Percentiles rank a stretch among this genome's conserved stretches.
phyloP scores from a whole-genome alignment of 164 flowering plant species.

The Sextonia rubra region DNA sequence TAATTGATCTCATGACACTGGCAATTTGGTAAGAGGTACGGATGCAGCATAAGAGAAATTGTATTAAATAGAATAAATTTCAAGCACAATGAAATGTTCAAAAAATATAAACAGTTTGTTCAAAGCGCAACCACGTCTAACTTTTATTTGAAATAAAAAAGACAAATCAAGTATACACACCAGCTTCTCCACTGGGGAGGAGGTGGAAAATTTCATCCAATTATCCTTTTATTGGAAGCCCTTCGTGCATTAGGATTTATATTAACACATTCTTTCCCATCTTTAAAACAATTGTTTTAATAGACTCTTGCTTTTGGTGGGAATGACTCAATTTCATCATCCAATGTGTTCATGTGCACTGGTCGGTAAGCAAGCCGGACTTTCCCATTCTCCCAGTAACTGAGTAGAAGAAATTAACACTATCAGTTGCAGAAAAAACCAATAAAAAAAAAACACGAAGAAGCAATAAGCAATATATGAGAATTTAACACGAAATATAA shows the following conservation, averaged over 20 bases:
- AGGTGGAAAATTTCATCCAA: conserved; percentile 6
- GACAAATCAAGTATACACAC: conserved; percentile 3
- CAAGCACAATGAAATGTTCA: conserved; percentile 1
- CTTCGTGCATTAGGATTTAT: neutral
- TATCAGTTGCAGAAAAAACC: neutral
- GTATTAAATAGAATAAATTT: neutral
- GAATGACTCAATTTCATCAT: conserved; percentile 84
- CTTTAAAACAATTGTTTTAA: conserved; percentile 18
- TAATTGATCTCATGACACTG: neutral
- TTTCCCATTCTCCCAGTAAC: conserved; percentile 87
- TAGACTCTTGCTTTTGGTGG: conserved; percentile 97
- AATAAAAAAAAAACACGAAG: neutral
- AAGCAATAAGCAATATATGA: neutral
- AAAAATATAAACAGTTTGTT: neutral
- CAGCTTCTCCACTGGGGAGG: conserved; percentile 11
- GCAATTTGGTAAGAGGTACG: neutral
- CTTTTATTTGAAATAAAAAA: conserved; percentile 2
- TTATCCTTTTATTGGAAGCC: conserved; percentile 10
- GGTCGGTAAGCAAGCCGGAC: conserved; percentile 83
- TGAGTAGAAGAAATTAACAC: conserved; percentile 20
- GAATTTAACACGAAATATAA: too few relatives aligned
- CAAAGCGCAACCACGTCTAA: neutral
- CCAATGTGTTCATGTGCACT: conserved; percentile 91
- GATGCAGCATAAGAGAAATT: neutral
- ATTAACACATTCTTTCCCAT: neutral